phyloP scores from a whole-genome alignment of 2,329 filamentous ascomycete species.

The Monilinia fructigena region DNA sequence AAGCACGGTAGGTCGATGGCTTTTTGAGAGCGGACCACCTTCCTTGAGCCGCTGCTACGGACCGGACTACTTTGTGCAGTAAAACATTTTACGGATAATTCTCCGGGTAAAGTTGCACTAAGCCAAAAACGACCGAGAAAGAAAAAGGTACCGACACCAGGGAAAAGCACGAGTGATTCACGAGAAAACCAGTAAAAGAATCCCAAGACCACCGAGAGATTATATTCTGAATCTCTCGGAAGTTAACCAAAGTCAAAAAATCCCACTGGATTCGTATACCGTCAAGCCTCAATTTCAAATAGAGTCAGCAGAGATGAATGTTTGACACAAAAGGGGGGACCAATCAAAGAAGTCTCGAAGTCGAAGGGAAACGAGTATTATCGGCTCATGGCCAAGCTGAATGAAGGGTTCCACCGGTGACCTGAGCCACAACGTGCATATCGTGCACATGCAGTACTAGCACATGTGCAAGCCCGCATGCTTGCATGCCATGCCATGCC shows the following conservation, averaged over 20 bases:
- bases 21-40: conserved; percentile 1
- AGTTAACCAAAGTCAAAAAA: not conserved
- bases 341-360: not conserved
- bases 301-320: not conserved
- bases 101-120: not conserved
- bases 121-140: not conserved
- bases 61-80: no score
- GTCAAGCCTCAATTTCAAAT: not conserved
- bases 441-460: not conserved
- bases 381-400: not conserved
- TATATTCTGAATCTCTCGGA: no score
- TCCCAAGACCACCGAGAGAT: not conserved
- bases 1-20: not conserved
- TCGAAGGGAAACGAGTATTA: not conserved
- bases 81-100: not conserved
- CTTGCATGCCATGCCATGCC: no score
- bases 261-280: not conserved
- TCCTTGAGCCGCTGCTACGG: not conserved
- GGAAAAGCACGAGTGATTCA: no score
- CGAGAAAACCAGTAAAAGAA: no score
- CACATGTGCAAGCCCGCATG: not conserved
- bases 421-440: conserved; percentile 15
- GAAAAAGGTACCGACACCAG: not conserved
- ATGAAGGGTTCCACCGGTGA: not conserved
- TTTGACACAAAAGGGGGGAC: conserved; percentile 2